Conservation (phyloP, 176 grass and related monocot genomes). For the Elaeis guineensis region DNA sequence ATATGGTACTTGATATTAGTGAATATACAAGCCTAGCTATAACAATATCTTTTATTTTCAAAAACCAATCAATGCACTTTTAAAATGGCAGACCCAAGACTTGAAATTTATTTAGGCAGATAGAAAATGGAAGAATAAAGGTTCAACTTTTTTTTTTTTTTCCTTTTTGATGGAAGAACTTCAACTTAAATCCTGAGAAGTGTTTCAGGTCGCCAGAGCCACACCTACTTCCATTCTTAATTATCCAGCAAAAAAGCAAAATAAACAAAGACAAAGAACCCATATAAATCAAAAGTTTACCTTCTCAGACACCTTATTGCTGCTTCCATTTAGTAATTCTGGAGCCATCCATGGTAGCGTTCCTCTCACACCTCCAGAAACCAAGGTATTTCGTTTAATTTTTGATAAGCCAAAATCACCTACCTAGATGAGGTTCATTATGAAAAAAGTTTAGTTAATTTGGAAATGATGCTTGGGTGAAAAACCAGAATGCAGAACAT, state of each 20-base stretch:
- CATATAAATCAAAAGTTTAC: slow-evolving; percentile 15
- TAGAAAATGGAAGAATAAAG: too few relatives aligned
- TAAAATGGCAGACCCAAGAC: too few relatives aligned
- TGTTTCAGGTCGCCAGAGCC: too few relatives aligned
- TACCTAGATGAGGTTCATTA: slow-evolving; percentile 32
- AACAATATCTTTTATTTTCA: too few relatives aligned
- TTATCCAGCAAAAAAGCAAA: slow-evolving; percentile 1
- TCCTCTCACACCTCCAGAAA: slow-evolving; percentile 90
- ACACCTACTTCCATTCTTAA: too few relatives aligned
- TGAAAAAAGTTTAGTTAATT: neutral
- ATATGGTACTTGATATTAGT: neutral
- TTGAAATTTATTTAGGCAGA: too few relatives aligned
- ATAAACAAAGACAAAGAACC: slow-evolving; percentile 1
- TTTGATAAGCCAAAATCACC: slow-evolving; percentile 92
- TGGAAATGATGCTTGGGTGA: neutral
- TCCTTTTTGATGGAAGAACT: too few relatives aligned
- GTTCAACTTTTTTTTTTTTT: too few relatives aligned
- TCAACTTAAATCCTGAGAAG: too few relatives aligned
- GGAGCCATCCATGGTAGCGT: slow-evolving; percentile 90
- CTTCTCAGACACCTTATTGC: slow-evolving; percentile 89
- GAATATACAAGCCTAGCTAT: too few relatives aligned
- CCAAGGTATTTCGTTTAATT: slow-evolving; percentile 86
- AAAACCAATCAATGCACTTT: too few relatives aligned
- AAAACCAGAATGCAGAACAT: neutral
- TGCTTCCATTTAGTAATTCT: slow-evolving; percentile 81